These are phyloP conservation scores for Mycogone perniciosa DNA, from an alignment of 2,329 filamentous ascomycete genomes.

Conservation along the genomic window DNA sequence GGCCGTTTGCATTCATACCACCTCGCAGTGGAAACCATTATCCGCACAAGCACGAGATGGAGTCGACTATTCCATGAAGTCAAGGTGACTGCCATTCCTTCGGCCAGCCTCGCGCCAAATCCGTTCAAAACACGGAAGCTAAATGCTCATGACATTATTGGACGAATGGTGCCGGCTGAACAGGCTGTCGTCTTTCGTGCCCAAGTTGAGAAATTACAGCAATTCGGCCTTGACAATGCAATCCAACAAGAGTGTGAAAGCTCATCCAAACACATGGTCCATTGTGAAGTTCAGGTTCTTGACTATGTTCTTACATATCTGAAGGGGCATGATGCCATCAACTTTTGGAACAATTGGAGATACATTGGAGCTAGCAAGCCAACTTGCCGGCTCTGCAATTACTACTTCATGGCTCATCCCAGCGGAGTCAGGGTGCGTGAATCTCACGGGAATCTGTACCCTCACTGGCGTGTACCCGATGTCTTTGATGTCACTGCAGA, in stretches of 20 bases:
- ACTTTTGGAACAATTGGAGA: slow-evolving; percentile 26
- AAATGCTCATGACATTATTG: slow-evolving; percentile 17
- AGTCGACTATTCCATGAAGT: slow-evolving; percentile 27
- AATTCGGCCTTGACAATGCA: slow-evolving; percentile 18
- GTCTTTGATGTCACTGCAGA: slow-evolving; percentile 12
- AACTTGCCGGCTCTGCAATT: slow-evolving; percentile 32
- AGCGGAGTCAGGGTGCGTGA: slow-evolving; percentile 23
- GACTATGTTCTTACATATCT: slow-evolving; percentile 18
- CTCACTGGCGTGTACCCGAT: slow-evolving; percentile 33
- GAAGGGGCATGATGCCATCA: neutral
- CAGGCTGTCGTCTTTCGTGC: slow-evolving; percentile 6
- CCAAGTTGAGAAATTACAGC: slow-evolving; percentile 18
- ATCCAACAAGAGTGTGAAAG: slow-evolving; percentile 17
- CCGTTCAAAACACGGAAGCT: slow-evolving; percentile 17
- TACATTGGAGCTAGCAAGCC: slow-evolving; percentile 39
- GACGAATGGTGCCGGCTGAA: slow-evolving; percentile 15
- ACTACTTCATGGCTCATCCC: slow-evolving; percentile 28
- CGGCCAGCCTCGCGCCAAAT: slow-evolving; percentile 16
- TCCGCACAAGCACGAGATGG: slow-evolving; percentile 20
- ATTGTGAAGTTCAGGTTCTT: slow-evolving; percentile 30
- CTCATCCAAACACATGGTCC: slow-evolving; percentile 24
- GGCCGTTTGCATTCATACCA: slow-evolving; percentile 22
- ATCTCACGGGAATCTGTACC: slow-evolving; percentile 33
- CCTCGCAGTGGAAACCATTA: slow-evolving; percentile 13
- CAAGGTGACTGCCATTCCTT: slow-evolving; percentile 21